Conservation (phyloP, 768 basidiomycete genomes). For the Dendrothele bispora region DNA sequence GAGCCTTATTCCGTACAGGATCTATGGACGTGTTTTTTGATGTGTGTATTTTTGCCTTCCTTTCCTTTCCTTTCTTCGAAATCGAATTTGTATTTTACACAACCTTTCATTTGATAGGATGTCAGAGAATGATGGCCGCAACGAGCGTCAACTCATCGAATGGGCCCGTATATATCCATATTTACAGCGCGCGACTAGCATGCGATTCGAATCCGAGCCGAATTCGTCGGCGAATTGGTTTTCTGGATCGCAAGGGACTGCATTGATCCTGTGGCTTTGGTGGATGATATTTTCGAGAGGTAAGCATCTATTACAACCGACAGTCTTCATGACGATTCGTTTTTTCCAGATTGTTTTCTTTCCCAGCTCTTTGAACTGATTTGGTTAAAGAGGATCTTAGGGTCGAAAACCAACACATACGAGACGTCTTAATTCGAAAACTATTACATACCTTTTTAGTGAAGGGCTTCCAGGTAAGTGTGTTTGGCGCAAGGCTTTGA, state of each 20-base stretch:
- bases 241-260: conserved; percentile 33
- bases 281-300: conserved; percentile 47
- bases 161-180: conserved; percentile 39
- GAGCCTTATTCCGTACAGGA: conserved; percentile 33
- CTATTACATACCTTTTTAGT: conserved; percentile 40
- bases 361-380: conserved; percentile 2
- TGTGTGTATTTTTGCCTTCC: conserved; percentile 28
- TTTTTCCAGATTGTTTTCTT: too few relatives aligned
- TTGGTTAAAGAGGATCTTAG: conserved; percentile 31
- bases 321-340: not conserved
- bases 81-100: not conserved
- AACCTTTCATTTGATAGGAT: conserved; percentile 23
- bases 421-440: conserved; percentile 24
- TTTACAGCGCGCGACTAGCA: conserved; percentile 17
- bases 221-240: conserved; percentile 16
- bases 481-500: not conserved
- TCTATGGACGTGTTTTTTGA: conserved; percentile 54
- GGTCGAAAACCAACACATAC: conserved; percentile 25
- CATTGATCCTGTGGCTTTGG: conserved; percentile 44
- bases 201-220: conserved; percentile 7
- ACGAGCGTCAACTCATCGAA: conserved; percentile 38
- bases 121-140: conserved; percentile 50
- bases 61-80: too few relatives aligned
- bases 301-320: conserved; percentile 16
- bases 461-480: conserved; percentile 39